Evolutionary conservation across 768 basidiomycete genomes (phyloP), one percentile per base, ranked within the genome.

Genomic region (Crassisporium funariophilum): DNA sequence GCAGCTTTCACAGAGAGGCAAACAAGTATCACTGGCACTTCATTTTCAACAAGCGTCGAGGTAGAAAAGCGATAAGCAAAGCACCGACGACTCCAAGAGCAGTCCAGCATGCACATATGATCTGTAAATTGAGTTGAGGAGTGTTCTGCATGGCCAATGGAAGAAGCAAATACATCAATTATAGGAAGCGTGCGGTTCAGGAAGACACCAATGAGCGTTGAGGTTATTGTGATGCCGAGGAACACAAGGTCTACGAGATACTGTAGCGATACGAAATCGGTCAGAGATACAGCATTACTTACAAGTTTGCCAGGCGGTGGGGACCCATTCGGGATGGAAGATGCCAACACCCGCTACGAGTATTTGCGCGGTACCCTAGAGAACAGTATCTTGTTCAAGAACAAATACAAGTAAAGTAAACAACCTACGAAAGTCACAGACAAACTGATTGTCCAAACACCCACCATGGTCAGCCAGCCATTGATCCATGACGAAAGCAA

Each of bases 381-480:
- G 29, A 44, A 29, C 17, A 22, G 12, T 39, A 13, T 22, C 43
- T 37, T 23, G 33, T 24, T 21, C 12, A 4, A 24, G 25, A 5
- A 15, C 11, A 33, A 13, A 12, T 7, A 20, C 3, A 12, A 29
- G 23, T 7, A 33, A 6, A 44, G 10, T 16, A 25, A 27, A 35
- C 25, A n/a, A 23, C 65, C 38, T 62, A 81, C 81, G 56, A 86
- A 86, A 3, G 77, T 81, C 5, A 83, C 83, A 8, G 82, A 83
- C 27, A 85, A 56, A n/a, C 80, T 77, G 46, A 81, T 73, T 0
- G 79, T 86, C 83, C 84, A 86, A 11, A 84, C 80, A 19, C 84
- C 84, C 21, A 83, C 82, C 55, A 84, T 69, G 1, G 79, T 82
- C 13, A 86, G 64, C 84, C 84, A 87, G 5, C 84, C 84, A 46